Evolutionary conservation across 441 rosid species (phyloP).

Genomic region (Theobroma grandiflorum): DNA sequence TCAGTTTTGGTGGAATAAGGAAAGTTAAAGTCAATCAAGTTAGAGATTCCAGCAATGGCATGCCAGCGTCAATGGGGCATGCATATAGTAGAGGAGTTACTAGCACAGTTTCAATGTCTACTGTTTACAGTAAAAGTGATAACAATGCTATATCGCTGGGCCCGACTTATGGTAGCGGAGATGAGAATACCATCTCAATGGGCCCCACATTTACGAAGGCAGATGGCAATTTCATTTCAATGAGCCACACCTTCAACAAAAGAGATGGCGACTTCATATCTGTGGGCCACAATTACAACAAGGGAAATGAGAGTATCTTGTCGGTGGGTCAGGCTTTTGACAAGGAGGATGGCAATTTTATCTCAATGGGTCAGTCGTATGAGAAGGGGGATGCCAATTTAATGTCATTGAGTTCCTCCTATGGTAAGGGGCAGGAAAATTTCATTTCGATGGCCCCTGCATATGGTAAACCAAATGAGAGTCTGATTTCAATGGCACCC

Average conservation of each 20-base stretch:
- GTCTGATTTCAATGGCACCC: slow-evolving; percentile 45
- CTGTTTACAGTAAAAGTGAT: slow-evolving; percentile 38
- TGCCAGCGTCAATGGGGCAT: slow-evolving; percentile 38
- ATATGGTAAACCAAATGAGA: slow-evolving; percentile 47
- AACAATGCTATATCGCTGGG: slow-evolving; percentile 38
- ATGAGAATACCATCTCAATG: slow-evolving; percentile 37
- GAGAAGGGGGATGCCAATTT: slow-evolving; percentile 45
- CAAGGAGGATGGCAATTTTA: slow-evolving; percentile 45
- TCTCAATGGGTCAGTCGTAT: slow-evolving; percentile 48
- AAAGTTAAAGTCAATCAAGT: slow-evolving; percentile 53
- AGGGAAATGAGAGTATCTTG: slow-evolving; percentile 44
- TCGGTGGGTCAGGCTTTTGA: slow-evolving; percentile 52
- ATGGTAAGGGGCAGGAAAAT: slow-evolving; percentile 45
- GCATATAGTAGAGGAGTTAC: slow-evolving; percentile 38
- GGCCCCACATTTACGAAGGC: slow-evolving; percentile 40
- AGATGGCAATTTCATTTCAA: slow-evolving; percentile 38
- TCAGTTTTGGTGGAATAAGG: slow-evolving; percentile 47
- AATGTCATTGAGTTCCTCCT: slow-evolving; percentile 42
- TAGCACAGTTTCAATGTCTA: slow-evolving; percentile 31
- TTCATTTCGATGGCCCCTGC: slow-evolving; percentile 48
- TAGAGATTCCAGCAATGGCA: slow-evolving; percentile 39
- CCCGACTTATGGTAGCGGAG: slow-evolving; percentile 35
- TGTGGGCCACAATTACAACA: slow-evolving; percentile 46
- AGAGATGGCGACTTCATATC: slow-evolving; percentile 42
- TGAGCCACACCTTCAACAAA: slow-evolving; percentile 41